Evolutionary conservation across 2,329 filamentous ascomycete genomes (phyloP).

Genomic region (Grosmannia penicillata): DNA sequence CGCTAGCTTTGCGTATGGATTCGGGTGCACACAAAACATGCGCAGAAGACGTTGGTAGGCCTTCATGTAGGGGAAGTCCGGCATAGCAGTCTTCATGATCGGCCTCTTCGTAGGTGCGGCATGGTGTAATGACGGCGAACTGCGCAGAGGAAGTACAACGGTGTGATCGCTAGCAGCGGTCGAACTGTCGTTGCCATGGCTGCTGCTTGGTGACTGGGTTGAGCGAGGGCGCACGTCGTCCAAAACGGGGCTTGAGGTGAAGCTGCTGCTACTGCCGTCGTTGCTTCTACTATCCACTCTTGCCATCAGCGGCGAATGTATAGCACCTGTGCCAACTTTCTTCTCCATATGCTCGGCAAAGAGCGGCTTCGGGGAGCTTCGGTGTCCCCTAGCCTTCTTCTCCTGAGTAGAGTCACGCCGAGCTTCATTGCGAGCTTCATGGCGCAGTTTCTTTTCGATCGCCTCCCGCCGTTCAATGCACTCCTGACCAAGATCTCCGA

Average conservation of each 20-base stretch:
- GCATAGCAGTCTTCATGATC: no score
- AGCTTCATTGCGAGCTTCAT: not conserved
- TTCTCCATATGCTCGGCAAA: not conserved
- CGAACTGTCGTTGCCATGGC: conserved; percentile 26
- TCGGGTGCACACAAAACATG: conserved; percentile 80
- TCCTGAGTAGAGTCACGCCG: no score
- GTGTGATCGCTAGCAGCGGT: not conserved
- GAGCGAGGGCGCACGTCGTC: no score
- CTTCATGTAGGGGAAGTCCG: conserved; percentile 65
- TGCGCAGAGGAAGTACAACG: not conserved
- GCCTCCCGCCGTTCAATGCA: conserved; percentile 49
- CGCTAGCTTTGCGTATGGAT: conserved; percentile 73
- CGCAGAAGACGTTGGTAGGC: conserved; percentile 68
- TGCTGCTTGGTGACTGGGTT: conserved; percentile 13
- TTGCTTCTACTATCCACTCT: not conserved
- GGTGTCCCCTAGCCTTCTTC: conserved; percentile 16
- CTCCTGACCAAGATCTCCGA: conserved; percentile 51
- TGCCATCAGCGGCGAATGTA: not conserved
- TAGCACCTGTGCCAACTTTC: not conserved
- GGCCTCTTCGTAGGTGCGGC: conserved; percentile 16
- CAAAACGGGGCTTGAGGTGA: no score
- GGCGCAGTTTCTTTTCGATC: conserved; percentile 25
- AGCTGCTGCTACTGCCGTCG: not conserved
- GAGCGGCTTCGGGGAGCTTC: not conserved
- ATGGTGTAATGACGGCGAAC: not conserved